phyloP scores from a whole-genome alignment of 116 monocot species.

The Trichopus zeylanicus region DNA sequence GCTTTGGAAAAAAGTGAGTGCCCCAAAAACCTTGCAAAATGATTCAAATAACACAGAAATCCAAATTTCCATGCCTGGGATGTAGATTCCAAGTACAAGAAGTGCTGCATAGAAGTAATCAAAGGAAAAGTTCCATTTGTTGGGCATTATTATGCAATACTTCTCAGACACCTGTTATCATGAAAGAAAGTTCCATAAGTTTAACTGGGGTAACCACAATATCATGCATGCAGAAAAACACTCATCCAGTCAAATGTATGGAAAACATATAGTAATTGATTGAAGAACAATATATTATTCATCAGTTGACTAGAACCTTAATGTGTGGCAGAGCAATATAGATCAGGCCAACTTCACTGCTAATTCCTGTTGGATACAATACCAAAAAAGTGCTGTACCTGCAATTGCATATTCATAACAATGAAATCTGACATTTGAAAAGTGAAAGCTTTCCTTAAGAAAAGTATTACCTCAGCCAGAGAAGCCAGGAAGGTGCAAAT shows the following conservation, averaged over 20 bases:
- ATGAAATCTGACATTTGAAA: neutral
- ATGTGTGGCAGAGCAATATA: constrained; percentile 70
- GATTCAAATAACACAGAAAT: neutral
- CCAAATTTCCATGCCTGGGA: constrained; percentile 42
- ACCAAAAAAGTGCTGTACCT: constrained; percentile 90
- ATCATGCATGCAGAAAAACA: neutral
- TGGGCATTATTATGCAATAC: constrained; percentile 89
- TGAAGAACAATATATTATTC: neutral
- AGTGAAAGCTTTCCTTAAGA: neutral
- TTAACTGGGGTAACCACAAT: neutral
- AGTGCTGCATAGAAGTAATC: constrained; percentile 73
- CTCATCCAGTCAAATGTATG: neutral
- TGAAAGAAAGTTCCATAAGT: no score
- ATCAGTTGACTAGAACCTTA: constrained; percentile 37
- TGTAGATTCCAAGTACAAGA: constrained; percentile 52
- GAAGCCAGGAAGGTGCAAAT: constrained; percentile 74
- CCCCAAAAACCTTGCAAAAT: neutral
- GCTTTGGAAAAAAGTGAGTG: no score
- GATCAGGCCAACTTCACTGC: constrained; percentile 84
- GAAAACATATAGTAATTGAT: no score
- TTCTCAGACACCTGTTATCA: constrained; percentile 64
- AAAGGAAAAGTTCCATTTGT: constrained; percentile 86
- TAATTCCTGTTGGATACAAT: constrained; percentile 79
- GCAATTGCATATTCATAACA: constrained; percentile 1
- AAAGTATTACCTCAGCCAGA: constrained; percentile 78